Evolutionary conservation across 306 rosid genomes (phyloP), one percentile per base, ranked within the genome.

Genomic region (Trifolium pratense): DNA sequence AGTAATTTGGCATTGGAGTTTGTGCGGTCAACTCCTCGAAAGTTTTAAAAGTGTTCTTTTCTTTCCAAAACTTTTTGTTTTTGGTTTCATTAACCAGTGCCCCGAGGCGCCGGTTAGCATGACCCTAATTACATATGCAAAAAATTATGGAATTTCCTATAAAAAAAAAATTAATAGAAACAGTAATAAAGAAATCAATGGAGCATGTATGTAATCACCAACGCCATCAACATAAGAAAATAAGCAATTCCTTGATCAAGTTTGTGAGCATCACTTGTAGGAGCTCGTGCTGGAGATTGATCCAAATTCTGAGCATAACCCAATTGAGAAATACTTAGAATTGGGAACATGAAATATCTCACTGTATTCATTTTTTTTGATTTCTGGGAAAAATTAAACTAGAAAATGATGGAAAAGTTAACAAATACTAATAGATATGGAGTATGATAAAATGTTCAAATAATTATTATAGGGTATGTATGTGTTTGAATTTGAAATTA

Each of bases 161-260:
- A 14, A 13, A 9, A 13, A 9, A 56, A 51, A 51, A 17, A 16
- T 51, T 51, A 51, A 51, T 40, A 2, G 3, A n/a, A 75, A 75
- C 42, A 26, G 29, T 4, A 66, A 49, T 9, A 21, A 43, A 58
- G 21, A 21, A 66, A 75, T 90, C 56, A 91, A 56, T 91, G 97
- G 34, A 87, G 2, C 26, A 84, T 75, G 77, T 91, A 91, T 3
- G 97, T 87, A 26, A 91, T 57, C 15, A 83, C 93, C 9, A 91
- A 75, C 18, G 97, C 97, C 73, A 88, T 71, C 13, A 87, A 0
- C 79, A 91, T 77, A 13, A 91, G 93, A 52, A 75, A 15, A 74
- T 86, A 91, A 66, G 89, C 93, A 70, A 88, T 59, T 67, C 92
- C 97, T 85, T 91, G 97, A 82, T 91, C 97, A 11, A 53, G 31